Evolutionary conservation across 2,329 filamentous ascomycete species (phyloP).

Genomic region (Trichoderma atrobrunneum): DNA sequence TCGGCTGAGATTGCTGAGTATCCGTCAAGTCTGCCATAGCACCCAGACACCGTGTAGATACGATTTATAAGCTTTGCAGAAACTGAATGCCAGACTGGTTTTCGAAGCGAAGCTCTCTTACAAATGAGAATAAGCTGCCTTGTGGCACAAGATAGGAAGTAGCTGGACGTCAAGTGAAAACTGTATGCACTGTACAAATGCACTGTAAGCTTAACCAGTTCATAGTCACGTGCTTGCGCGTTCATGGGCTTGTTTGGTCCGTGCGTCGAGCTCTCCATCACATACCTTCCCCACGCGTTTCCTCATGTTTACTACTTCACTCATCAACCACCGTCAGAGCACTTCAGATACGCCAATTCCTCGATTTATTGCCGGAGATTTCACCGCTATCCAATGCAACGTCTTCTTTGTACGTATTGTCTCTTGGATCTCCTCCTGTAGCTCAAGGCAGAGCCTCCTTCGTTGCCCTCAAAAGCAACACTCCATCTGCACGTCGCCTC

Average conservation of each 20-base stretch:
- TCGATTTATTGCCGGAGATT: slow-evolving; percentile 11
- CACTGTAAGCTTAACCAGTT: background rate
- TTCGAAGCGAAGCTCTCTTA: background rate
- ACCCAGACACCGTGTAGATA: background rate
- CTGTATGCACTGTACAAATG: background rate
- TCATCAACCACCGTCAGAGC: slow-evolving; percentile 8
- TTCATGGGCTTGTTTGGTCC: background rate
- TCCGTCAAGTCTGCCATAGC: slow-evolving; percentile 31
- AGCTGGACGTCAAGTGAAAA: background rate
- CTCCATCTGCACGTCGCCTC: slow-evolving; percentile 64
- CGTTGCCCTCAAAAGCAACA: slow-evolving; percentile 27
- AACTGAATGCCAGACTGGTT: background rate
- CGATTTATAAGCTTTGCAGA: background rate
- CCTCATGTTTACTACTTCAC: background rate
- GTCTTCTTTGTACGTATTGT: slow-evolving; percentile 1
- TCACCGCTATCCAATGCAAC: background rate
- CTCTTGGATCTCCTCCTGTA: background rate
- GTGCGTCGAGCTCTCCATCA: slow-evolving; percentile 5
- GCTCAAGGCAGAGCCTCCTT: slow-evolving; percentile 44
- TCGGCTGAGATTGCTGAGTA: slow-evolving; percentile 26
- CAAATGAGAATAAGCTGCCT: background rate
- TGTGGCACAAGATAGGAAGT: background rate
- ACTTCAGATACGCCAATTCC: slow-evolving; percentile 13
- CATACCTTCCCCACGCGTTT: slow-evolving; percentile 12
- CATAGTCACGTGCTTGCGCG: slow-evolving; percentile 20